Evolutionary conservation across 1,284 basidiomycete species (phyloP).

Genomic region (Lignosus rhinocerotis): DNA sequence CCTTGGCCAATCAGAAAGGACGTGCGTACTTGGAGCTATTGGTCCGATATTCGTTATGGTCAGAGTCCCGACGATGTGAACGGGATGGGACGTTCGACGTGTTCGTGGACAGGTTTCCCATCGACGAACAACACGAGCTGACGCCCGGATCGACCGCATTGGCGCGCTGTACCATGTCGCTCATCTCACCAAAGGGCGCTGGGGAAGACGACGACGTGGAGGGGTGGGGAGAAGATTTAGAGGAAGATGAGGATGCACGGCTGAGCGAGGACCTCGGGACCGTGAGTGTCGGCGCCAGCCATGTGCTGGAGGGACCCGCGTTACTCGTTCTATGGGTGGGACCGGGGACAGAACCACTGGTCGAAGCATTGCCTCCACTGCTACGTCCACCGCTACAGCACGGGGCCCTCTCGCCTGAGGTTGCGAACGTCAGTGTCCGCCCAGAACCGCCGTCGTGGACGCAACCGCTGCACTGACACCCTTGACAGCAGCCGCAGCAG

Average conservation of each 20-base stretch:
- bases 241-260: constrained; percentile 25
- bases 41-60: constrained; percentile 15
- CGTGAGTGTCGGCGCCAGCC: constrained; percentile 11
- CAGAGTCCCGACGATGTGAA: not conserved
- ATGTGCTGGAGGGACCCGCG: not conserved
- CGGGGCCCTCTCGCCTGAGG: constrained; percentile 32
- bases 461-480: constrained; percentile 33
- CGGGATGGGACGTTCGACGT: not conserved
- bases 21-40: not conserved
- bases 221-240: constrained; percentile 17
- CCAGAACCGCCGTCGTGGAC: constrained; percentile 21
- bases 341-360: not conserved
- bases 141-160: not conserved
- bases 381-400: constrained; percentile 25
- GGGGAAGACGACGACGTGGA: constrained; percentile 13
- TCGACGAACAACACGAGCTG: constrained; percentile 14
- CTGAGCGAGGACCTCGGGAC: constrained; percentile 21
- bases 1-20: not conserved
- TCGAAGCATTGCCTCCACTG: not conserved
- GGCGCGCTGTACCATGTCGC: not conserved
- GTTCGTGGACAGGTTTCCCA: constrained; percentile 6
- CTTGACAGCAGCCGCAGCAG: constrained; percentile 37
- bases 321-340: not conserved
- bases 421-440: constrained; percentile 31
- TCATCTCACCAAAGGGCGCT: not conserved